Base-by-base conservation (phyloP, 2,329 filamentous ascomycete genomes). In the Xylariaceae sp. region DNA sequence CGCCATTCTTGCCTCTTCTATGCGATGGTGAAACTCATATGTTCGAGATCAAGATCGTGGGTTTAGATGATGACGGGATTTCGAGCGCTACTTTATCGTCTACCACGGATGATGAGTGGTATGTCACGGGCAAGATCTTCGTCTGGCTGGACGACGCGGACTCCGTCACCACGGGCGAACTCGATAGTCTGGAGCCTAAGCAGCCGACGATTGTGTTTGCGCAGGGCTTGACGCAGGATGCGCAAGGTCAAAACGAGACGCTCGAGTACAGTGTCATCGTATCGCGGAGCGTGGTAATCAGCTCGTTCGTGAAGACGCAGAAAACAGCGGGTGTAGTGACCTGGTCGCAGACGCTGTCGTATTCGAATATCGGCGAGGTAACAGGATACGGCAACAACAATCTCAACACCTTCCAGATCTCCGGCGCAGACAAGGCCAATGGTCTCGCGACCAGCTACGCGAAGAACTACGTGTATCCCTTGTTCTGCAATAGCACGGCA, bases 121-220 rank as follows among this genome's bases (percentile, higher is more conserved):
- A 88, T 13, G 81, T 94, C 2, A 88, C 87, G 0, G 90, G 88
- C 45, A 94, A 92, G 72, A 78, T 93, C 9, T 93, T 94, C 69
- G 66, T 92, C n/a, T 94, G 89, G 84, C 77, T 87, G 0, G 85
- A 87, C 65, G 70, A 74, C 2, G 69, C 71, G 5, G 74, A 71
- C 7, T 79, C 77, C 15, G 70, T 83, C 56, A 86, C 84, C 0
- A 85, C 79, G 1, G 82, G 81, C 10, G 71, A 66, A 1, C 51
- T 69, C 9, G 8, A 7, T 8, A 6, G 11, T 35, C n/a, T 76
- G 77, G 1, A 68, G 44, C 1, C 62, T 77, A 66, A 58, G 45
- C 73, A 59, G 0, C 82, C 85, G 0, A 69, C 67, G 2, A 79
- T 88, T 58, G 61, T 70, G 1, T 70, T 87, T n/a, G 77, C 77